These are phyloP conservation scores for Xylariaceae sp. DNA, from an alignment of 2,329 filamentous ascomycete species.

Conservation along the genomic window DNA sequence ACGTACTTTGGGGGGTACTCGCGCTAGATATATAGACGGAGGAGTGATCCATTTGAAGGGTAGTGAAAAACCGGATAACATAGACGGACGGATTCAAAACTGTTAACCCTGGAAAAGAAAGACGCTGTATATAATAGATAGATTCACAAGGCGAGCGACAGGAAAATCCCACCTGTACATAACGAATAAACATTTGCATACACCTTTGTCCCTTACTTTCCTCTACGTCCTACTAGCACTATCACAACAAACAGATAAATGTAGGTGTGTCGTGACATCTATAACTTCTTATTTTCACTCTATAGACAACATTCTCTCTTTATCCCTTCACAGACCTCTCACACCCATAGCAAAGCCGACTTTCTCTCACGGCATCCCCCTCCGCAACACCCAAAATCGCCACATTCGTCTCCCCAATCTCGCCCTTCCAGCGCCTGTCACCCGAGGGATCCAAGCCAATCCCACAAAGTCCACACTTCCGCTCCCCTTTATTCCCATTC, in stretches of 20 bases:
- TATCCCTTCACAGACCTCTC: conserved; percentile 57
- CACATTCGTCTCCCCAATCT: conserved; percentile 44
- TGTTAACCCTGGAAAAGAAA: not conserved
- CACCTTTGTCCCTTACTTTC: not conserved
- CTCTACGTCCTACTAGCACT: not conserved
- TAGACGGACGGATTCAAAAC: not conserved
- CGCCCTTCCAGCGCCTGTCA: conserved; percentile 59
- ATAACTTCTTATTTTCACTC: not conserved
- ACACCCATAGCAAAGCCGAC: conserved; percentile 66
- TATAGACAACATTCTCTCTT: conserved; percentile 8
- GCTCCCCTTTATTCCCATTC: conserved; percentile 23
- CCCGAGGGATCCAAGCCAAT: conserved; percentile 59
- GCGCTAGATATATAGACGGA: conserved; percentile 1
- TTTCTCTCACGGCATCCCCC: conserved; percentile 19
- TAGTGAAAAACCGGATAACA: too few relatives aligned
- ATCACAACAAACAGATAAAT: not conserved
- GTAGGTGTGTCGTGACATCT: not conserved
- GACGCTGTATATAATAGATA: conserved; percentile 3
- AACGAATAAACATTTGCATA: not conserved
- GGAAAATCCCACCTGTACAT: not conserved
- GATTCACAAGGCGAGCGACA: not conserved
- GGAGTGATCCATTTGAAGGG: conserved; percentile 1
- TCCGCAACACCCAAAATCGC: not conserved
- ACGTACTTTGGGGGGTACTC: not conserved
- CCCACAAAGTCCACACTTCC: conserved; percentile 62